Conservation (phyloP, 2,329 filamentous ascomycete genomes). For the Fusarium sp. region DNA sequence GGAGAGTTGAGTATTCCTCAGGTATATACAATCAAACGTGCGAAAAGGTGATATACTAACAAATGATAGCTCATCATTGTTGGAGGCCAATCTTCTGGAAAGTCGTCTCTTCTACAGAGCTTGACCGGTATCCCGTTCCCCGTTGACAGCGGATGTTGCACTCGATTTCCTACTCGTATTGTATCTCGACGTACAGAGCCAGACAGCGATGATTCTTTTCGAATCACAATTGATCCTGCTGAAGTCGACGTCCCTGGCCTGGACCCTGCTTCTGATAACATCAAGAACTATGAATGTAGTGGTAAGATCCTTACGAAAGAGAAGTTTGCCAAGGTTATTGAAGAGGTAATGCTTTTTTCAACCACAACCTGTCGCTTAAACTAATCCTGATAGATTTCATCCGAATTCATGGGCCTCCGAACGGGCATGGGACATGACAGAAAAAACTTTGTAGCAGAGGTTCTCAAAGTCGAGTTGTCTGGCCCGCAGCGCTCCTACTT, state of each 20-base stretch:
- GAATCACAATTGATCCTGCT: constrained; percentile 49
- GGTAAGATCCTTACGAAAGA: constrained; percentile 46
- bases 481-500: constrained; percentile 53
- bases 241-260: constrained; percentile 41
- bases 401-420: constrained; percentile 49
- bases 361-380: no score
- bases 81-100: constrained; percentile 53
- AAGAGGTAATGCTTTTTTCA: constrained; percentile 41
- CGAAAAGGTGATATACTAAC: neutral
- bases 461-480: constrained; percentile 53
- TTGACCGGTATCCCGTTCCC: constrained; percentile 55
- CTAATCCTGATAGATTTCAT: constrained; percentile 42
- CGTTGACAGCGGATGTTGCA: constrained; percentile 49
- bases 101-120: constrained; percentile 53
- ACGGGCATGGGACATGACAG: constrained; percentile 33
- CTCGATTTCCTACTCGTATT: constrained; percentile 54
- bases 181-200: constrained; percentile 51
- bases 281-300: constrained; percentile 39
- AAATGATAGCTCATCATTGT: constrained; percentile 51
- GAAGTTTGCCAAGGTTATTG: constrained; percentile 47
- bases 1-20: constrained; percentile 51
- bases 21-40: constrained; percentile 31
- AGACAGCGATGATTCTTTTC: constrained; percentile 44
- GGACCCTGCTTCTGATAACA: constrained; percentile 26
- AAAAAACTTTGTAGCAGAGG: constrained; percentile 53